Conservation (phyloP, 257 asterid genomes). For the Rehmannia glutinosa region DNA sequence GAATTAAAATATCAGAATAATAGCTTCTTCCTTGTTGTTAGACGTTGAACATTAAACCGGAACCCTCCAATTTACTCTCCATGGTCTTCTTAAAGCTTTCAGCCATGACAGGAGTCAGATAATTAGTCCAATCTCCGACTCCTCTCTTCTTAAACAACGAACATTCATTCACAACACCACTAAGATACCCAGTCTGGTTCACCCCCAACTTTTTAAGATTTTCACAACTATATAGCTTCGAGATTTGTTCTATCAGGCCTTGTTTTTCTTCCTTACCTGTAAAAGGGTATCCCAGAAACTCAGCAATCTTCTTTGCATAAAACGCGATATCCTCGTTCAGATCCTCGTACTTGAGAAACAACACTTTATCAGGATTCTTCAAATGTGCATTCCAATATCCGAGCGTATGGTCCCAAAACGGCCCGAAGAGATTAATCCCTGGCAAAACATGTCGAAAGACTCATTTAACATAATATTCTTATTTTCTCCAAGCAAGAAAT, state of each 20-base stretch:
- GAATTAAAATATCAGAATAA: too few relatives aligned
- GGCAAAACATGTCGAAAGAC: not conserved
- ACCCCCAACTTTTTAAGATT: not conserved
- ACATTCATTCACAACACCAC: not conserved
- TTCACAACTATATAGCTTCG: not conserved
- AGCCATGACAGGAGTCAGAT: conserved; percentile 10
- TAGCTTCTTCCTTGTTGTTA: too few relatives aligned
- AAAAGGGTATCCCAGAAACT: not conserved
- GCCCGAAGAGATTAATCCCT: not conserved
- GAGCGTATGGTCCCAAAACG: not conserved
- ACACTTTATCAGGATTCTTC: not conserved
- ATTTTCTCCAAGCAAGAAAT: not conserved
- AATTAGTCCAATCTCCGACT: conserved; percentile 9
- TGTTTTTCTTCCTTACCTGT: not conserved
- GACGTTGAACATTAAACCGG: not conserved
- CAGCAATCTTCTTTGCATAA: not conserved
- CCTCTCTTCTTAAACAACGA: not conserved
- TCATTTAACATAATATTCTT: not conserved
- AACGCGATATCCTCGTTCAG: not conserved
- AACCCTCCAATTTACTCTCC: conserved; percentile 9
- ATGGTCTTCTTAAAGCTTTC: not conserved
- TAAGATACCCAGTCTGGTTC: not conserved
- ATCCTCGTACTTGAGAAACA: not conserved
- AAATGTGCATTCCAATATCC: not conserved
- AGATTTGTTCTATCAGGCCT: not conserved